Evolutionary conservation across 2,329 filamentous ascomycete species (phyloP).

Genomic region (Harringtonia aguacate): DNA sequence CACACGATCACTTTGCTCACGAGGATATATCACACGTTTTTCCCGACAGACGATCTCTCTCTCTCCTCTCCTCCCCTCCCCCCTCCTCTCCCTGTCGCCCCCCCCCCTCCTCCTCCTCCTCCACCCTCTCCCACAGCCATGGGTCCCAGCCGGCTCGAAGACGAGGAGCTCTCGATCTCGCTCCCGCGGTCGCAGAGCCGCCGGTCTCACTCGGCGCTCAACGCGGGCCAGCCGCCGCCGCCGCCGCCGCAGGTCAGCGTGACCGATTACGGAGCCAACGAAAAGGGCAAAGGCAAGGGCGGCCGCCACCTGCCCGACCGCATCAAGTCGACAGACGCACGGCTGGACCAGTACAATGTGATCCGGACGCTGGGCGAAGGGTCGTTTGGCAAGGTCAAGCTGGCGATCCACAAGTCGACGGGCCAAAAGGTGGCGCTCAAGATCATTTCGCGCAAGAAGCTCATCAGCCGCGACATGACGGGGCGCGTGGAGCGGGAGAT

Average conservation of each 20-base stretch:
- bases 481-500: slow-evolving; percentile 96
- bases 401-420: slow-evolving; percentile 84
- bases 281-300: slow-evolving; percentile 7
- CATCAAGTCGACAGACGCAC: slow-evolving; percentile 22
- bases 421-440: slow-evolving; percentile 95
- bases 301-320: slow-evolving; percentile 9
- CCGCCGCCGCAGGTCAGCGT: slow-evolving; percentile 25
- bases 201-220: slow-evolving; percentile 22
- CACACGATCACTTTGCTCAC: too few species aligned
- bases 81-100: not conserved
- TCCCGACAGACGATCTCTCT: too few species aligned
- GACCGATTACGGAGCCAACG: slow-evolving; percentile 20
- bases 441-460: slow-evolving; percentile 92
- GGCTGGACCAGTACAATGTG: slow-evolving; percentile 71
- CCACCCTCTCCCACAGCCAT: slow-evolving; percentile 19
- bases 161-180: slow-evolving; percentile 75
- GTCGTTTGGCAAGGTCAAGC: slow-evolving; percentile 97
- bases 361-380: slow-evolving; percentile 88
- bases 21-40: too few species aligned
- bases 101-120: not conserved
- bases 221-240: slow-evolving; percentile 19
- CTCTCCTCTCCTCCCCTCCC: too few species aligned
- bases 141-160: slow-evolving; percentile 54
- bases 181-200: slow-evolving; percentile 55
- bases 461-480: slow-evolving; percentile 96